These are phyloP conservation scores for Heliocybe sulcata DNA, from an alignment of 1,284 basidiomycete species.

Conservation along the genomic window DNA sequence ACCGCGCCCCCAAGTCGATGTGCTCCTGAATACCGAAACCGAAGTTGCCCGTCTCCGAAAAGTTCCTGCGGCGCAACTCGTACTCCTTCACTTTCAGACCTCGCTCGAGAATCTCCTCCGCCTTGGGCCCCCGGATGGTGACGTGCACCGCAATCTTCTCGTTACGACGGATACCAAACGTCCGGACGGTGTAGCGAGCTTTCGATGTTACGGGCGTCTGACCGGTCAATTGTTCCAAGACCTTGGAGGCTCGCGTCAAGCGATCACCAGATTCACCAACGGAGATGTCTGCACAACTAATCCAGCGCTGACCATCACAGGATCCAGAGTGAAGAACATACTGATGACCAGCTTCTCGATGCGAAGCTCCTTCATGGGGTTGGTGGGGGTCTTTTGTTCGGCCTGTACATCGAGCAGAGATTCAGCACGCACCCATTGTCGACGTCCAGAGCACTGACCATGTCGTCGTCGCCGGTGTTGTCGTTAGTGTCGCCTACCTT, in stretches of 20 bases:
- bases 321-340: constrained; percentile 40
- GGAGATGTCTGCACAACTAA: constrained; percentile 77
- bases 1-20: constrained; percentile 98
- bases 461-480: constrained; percentile 1
- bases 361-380: constrained; percentile 93
- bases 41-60: constrained; percentile 98
- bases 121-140: constrained; percentile 98
- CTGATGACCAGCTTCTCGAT: constrained; percentile 99
- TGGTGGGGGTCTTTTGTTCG: constrained; percentile 86
- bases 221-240: constrained; percentile 98
- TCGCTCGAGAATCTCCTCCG: constrained; percentile 99
- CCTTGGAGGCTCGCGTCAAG: constrained; percentile 98
- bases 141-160: constrained; percentile 99
- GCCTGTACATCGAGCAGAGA: constrained; percentile 43
- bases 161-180: constrained; percentile 99
- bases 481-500: neutral
- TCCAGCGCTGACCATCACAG: neutral
- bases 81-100: constrained; percentile 99
- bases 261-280: constrained; percentile 99
- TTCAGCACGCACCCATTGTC: neutral
- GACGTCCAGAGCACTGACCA: neutral
- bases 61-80: constrained; percentile 91
- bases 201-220: constrained; percentile 99
- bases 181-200: constrained; percentile 99
- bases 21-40: constrained; percentile 98